phyloP scores from a whole-genome alignment of 805 yeast genomes.

The Lipomyces sp. region DNA sequence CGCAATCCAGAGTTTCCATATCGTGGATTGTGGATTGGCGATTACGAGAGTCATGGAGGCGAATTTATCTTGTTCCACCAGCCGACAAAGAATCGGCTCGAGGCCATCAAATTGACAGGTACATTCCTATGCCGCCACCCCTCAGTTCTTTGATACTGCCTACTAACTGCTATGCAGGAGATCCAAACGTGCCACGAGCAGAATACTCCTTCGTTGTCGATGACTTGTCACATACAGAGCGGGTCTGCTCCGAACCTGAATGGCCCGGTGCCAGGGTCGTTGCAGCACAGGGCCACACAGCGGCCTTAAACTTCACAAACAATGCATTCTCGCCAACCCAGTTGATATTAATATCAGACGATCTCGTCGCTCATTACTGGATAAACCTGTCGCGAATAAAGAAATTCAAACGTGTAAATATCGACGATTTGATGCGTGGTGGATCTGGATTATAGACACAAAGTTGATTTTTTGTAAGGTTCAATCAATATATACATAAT shows the following conservation, averaged over 20 bases:
- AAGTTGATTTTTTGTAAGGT: too few species aligned
- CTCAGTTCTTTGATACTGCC: neutral
- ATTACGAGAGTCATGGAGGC: conserved; percentile 33
- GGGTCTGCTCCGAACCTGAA: conserved; percentile 28
- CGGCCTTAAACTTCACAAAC: conserved; percentile 29
- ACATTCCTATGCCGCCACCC: neutral
- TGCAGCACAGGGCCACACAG: conserved; percentile 34
- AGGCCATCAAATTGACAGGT: conserved; percentile 42
- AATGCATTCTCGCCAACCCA: conserved; percentile 29
- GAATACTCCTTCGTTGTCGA: conserved; percentile 41
- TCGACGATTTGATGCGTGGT: conserved; percentile 27
- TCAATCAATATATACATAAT: too few species aligned
- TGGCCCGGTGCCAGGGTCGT: conserved; percentile 37
- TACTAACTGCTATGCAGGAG: conserved; percentile 13
- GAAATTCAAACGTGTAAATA: conserved; percentile 24
- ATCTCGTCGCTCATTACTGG: conserved; percentile 34
- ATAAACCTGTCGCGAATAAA: conserved; percentile 21
- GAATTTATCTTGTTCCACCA: conserved; percentile 41
- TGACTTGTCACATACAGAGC: conserved; percentile 35
- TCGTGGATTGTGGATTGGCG: conserved; percentile 43
- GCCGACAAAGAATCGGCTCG: conserved; percentile 37
- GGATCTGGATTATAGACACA: neutral
- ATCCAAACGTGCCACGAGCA: conserved; percentile 41
- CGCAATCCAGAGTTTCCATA: conserved; percentile 31
- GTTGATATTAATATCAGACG: conserved; percentile 24